Conservation (phyloP, 345 rosid species). For the Bruguiera parviflora region DNA sequence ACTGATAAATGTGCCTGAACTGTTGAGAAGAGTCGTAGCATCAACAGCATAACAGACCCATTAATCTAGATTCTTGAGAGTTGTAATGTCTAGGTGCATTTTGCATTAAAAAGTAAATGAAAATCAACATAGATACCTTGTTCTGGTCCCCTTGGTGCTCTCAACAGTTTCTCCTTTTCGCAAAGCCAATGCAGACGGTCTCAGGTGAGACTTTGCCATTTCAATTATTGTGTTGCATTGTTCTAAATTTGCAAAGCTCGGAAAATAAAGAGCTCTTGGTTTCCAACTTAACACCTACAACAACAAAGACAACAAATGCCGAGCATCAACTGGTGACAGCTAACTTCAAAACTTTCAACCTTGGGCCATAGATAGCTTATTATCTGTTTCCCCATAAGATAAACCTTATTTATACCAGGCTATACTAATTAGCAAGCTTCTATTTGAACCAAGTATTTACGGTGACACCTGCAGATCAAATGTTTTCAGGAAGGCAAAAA, state of each 20-base stretch:
- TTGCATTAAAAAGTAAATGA: neutral
- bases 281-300: constrained; percentile 69
- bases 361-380: too few species aligned
- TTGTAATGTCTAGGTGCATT: neutral
- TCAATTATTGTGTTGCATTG: constrained; percentile 54
- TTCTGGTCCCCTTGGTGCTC: constrained; percentile 65
- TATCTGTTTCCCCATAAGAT: too few species aligned
- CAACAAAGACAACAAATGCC: constrained; percentile 1
- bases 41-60: neutral
- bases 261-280: constrained; percentile 72
- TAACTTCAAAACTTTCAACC: neutral
- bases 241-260: constrained; percentile 55
- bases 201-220: constrained; percentile 48
- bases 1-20: constrained; percentile 72
- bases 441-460: too few species aligned
- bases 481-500: too few species aligned
- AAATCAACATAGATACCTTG: constrained; percentile 39
- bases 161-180: constrained; percentile 69
- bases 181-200: constrained; percentile 63
- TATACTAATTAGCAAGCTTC: too few species aligned
- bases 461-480: too few species aligned
- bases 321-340: neutral
- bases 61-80: neutral
- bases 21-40: constrained; percentile 25
- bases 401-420: too few species aligned